Conservation (phyloP, 1,284 basidiomycete species). For the Ganoderma lucidum region DNA sequence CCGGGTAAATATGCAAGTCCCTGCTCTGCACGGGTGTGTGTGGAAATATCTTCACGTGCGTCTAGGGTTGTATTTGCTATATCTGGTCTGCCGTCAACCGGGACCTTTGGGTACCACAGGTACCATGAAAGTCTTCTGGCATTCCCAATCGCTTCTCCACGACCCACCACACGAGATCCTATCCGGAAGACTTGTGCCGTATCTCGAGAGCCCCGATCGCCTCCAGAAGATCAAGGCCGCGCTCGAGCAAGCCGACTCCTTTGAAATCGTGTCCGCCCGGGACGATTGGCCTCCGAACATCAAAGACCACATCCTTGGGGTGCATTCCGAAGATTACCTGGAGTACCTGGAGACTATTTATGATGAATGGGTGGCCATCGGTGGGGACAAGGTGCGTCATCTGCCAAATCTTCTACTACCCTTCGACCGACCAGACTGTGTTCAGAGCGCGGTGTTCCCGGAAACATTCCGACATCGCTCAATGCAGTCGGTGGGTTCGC, state of each 20-base stretch:
- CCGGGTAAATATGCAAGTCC: background rate
- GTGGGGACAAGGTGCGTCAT: slow-evolving; percentile 41
- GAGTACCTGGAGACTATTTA: slow-evolving; percentile 43
- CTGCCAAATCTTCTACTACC: background rate
- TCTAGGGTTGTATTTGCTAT: background rate
- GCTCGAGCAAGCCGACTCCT: slow-evolving; percentile 31
- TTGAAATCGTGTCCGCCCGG: slow-evolving; percentile 33
- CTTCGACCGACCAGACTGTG: too few relatives aligned
- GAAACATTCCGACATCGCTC: slow-evolving; percentile 43
- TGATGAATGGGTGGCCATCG: slow-evolving; percentile 42
- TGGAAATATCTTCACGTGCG: background rate
- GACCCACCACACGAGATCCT: slow-evolving; percentile 45
- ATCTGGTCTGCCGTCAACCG: background rate
- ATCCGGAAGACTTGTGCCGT: slow-evolving; percentile 41
- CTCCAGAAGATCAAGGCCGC: slow-evolving; percentile 37
- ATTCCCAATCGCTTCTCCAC: slow-evolving; percentile 38
- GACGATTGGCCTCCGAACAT: slow-evolving; percentile 27
- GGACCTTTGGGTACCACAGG: background rate
- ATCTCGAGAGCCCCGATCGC: slow-evolving; percentile 44
- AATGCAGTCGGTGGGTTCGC: slow-evolving; percentile 24
- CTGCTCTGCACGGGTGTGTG: background rate
- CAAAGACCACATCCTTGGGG: slow-evolving; percentile 23
- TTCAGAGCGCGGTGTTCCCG: slow-evolving; percentile 43
- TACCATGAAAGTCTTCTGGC: slow-evolving; percentile 39
- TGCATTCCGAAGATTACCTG: slow-evolving; percentile 42